Base-by-base conservation (phyloP, 345 rosid species). In the Schrenkiella parvula region DNA sequence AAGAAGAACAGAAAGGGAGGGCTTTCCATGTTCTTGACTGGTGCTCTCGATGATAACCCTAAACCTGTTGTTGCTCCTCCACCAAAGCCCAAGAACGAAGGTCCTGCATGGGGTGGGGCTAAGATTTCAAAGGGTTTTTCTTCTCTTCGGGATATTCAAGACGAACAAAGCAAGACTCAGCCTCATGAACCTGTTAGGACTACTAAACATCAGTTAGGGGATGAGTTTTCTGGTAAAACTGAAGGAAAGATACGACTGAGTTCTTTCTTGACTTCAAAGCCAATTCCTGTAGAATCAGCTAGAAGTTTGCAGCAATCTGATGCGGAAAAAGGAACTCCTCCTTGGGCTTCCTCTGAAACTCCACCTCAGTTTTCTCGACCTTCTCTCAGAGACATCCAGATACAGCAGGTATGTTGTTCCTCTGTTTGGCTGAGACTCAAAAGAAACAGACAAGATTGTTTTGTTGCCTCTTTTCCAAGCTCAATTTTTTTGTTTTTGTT, bases 51-150 rank as follows among this genome's bases (percentile, higher is more conserved):
- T 55, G 90, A 89, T 34, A 14, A 65, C 47, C 87, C 96, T 5
- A 84, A 81, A 80, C 80, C 72, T 1, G 66, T 52, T 66, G 60
- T 80, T 22, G 82, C 83, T 2, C 83, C 88, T 31, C 90, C 91
- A 4, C 85, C 81, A 55, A 78, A 81, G 59, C 92, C 97, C 1
- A 86, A 75, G 81, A 80, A 60, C 42, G 95, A 87, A 81, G 98
- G 96, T 54, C 99, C 96, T 61, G 99, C 82, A 6, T 95, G 99
- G 97, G 99, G 98, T 21, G 99, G 96, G 50, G 96, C 88, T 44
- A 89, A 89, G 84, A 61, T 87, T 63, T 72, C 88, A 13, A 95
- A 87, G 37, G 99, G 86, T 50, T 83, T 74, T 43, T 75, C 93
- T 59, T 89, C 98, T 2, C 96, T 91, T 46, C 90, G 95, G 8